Base-by-base conservation (phyloP, 2,329 filamentous ascomycete genomes). In the Arthrobotrys conoides region DNA sequence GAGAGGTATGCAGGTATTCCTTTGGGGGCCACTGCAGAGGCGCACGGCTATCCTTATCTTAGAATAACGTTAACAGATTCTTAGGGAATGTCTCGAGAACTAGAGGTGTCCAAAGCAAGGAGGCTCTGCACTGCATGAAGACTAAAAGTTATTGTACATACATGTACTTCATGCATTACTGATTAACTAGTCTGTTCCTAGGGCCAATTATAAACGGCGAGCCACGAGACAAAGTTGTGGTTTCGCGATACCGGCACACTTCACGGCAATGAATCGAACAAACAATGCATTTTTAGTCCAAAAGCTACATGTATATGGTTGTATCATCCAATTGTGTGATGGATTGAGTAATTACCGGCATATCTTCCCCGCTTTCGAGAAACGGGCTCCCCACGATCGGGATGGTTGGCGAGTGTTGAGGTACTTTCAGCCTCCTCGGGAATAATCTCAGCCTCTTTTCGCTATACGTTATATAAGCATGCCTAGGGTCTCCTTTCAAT, bases 1-100 rank as follows among this genome's bases (percentile, higher is more conserved):
- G 9, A 20, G 48, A 6, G 2, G 24, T 55, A 55, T 55, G 51
- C 51, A 55, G 12, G 51, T 30, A 55, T 55, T 51, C 48, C 48
- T 51, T 51, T 51, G 20, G 22, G 48, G 22, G 20, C 9, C 33
- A 36, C 9, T 2, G 38, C 10, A 44, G 2, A 44, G 38, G 12
- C 38, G 8, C 33, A 10, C 4, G 33, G 9, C 9, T 36, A 10
- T 36, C 9, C 33, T 36, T 36, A 36, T 36, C 33, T 36, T 36
- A 8, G 33, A 12, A 8, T 36, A n/a, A 41, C 38, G 3, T 30
- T 30, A 30, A 16, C 12, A 16, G 5, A n/a, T 41, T 41, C 38
- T 41, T 16, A n/a, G 12, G 12, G 12, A 16, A 9, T 38, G 12
- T 38, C 2, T 14, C 12, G 10, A 38, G 6, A 38, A 10, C 8